Evolutionary conservation across 192 early-diverging fungal genomes (phyloP), one percentile per base, ranked within the genome.

Genomic region (Dispira parvispora): DNA sequence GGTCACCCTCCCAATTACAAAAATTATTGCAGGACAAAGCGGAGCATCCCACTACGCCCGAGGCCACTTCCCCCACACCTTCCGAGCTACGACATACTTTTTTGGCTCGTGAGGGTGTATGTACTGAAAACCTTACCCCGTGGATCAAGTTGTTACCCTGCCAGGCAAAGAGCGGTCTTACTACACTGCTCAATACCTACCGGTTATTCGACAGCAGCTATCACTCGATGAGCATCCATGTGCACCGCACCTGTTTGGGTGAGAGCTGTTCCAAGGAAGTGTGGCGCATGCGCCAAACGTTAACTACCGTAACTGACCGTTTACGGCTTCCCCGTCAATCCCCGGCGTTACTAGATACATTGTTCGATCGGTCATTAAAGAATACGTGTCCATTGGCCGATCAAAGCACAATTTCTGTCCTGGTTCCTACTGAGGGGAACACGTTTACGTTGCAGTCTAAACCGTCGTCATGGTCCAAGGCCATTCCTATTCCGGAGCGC

Each of bases 91-190:
- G 91, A 9, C 92, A 91, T 52, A 86, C 85, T 0, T 72, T 80
- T 14, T 76, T 99, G 27, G 87, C 94, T 5, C 88, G 88, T 66
- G 96, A 99, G 66, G 86, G 84, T 65, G 90, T 93, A 11, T 99
- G 96, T 64, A 99, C 96, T 6, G 96, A 97, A 68, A 99, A 99
- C 69, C 75, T 99, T 70, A 96, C 96, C 10, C 92, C 94, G 11
- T 99, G 92, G 92, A 82, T 87, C 65, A 99, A 97, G 69, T 76
- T 94, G 62, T 67, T 99, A 44, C 96, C 96, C 3, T 99, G 96
- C 68, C 86, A 94, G 75, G 74, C 87, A 14, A 89, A 86, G 78
- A 83, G 89, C 62, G 96, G 96, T 11, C 73, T 96, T n/a, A 83
- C 89, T 8, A 74, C 77, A 21, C 73, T 96, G 47, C 80, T 96